Percentiles rank a stretch among this genome's conserved stretches.
phyloP scores from a whole-genome alignment of 192 early-diverging fungal genomes.

The Helicostylum pulchrum region DNA sequence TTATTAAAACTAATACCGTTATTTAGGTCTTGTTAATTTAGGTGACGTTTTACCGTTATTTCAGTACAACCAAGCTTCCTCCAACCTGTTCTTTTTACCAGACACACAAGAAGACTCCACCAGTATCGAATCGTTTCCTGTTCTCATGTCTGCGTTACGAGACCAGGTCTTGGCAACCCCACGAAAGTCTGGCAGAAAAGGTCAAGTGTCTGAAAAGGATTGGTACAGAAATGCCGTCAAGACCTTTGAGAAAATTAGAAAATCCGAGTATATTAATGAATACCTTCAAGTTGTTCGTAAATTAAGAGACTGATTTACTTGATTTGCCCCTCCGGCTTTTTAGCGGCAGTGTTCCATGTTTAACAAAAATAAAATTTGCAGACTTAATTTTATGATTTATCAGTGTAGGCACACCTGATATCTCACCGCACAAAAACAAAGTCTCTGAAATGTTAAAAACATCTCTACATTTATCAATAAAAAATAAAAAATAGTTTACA shows the following conservation, averaged over 20 bases:
- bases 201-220: slow-evolving; percentile 45
- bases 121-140: slow-evolving; percentile 23
- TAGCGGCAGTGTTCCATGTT: too few relatives aligned
- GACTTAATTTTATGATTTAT: too few relatives aligned
- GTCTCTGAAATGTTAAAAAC: too few relatives aligned
- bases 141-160: slow-evolving; percentile 25
- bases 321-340: too few relatives aligned
- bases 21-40: slow-evolving; percentile 30
- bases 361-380: too few relatives aligned
- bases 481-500: too few relatives aligned
- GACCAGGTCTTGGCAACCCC: slow-evolving; percentile 40
- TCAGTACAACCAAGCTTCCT: not conserved
- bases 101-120: slow-evolving; percentile 13
- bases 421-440: too few relatives aligned
- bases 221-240: slow-evolving; percentile 41
- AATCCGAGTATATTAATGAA: slow-evolving; percentile 40
- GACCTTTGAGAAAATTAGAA: slow-evolving; percentile 34
- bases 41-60: slow-evolving; percentile 27
- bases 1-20: not conserved
- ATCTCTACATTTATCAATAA: too few relatives aligned
- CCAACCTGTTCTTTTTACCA: slow-evolving; percentile 40
- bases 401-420: too few relatives aligned
- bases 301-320: slow-evolving; percentile 11
- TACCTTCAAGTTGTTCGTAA: slow-evolving; percentile 29
- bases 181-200: slow-evolving; percentile 33